Evolutionary conservation across 2,329 filamentous ascomycete species (phyloP).

Genomic region (Coniochaeta ligniaria): DNA sequence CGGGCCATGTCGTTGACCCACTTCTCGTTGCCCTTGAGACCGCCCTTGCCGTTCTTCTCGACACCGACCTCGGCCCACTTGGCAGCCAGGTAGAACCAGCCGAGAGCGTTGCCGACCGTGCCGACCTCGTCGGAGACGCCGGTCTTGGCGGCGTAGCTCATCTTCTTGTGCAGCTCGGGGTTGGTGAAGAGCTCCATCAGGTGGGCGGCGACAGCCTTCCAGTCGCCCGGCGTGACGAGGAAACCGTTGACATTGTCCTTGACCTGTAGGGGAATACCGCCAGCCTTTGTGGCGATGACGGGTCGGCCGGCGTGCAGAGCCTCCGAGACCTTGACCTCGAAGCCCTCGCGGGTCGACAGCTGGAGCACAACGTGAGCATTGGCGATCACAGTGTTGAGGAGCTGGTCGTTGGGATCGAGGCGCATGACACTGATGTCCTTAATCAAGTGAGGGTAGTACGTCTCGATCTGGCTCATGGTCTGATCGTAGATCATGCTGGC

Average conservation of each 20-base stretch:
- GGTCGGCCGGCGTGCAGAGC: conserved; percentile 74
- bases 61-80: conserved; percentile 50
- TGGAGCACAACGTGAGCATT: conserved; percentile 69
- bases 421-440: conserved; percentile 68
- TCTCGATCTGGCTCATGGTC: conserved; percentile 60
- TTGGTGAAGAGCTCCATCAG: conserved; percentile 61
- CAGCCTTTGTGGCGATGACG: conserved; percentile 66
- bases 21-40: conserved; percentile 48
- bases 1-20: conserved; percentile 74
- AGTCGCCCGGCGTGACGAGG: conserved; percentile 65
- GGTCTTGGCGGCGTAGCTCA: conserved; percentile 55
- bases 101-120: conserved; percentile 70
- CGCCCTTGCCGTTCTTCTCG: conserved; percentile 29
- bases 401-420: conserved; percentile 69
- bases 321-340: conserved; percentile 82
- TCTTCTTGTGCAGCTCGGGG: conserved; percentile 54
- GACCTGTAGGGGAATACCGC: conserved; percentile 77
- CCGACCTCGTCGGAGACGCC: conserved; percentile 76
- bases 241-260: conserved; percentile 65
- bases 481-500: conserved; percentile 65
- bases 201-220: conserved; percentile 59
- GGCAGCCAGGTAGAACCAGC: conserved; percentile 71
- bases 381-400: conserved; percentile 69
- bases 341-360: conserved; percentile 74
- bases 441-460: conserved; percentile 52